These are phyloP conservation scores for Malassezia arunalokei DNA, from an alignment of 1,284 basidiomycete genomes.

Conservation along the genomic window DNA sequence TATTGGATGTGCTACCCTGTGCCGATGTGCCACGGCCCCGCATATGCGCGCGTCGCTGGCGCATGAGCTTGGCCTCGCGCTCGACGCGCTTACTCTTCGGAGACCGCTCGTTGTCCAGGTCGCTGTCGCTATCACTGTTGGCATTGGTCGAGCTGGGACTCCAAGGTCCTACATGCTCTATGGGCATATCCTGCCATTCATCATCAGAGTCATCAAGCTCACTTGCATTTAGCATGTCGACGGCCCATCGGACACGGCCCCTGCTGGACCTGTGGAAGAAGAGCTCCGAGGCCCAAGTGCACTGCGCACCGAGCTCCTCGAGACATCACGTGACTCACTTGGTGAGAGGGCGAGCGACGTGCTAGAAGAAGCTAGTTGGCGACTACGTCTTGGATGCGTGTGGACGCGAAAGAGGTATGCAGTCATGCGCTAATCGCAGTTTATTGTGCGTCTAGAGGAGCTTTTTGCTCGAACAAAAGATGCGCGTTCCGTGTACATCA, in stretches of 20 bases:
- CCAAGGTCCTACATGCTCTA: slow-evolving; percentile 6
- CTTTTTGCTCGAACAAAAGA: slow-evolving; percentile 24
- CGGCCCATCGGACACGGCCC: neutral
- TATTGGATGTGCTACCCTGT: slow-evolving; percentile 20
- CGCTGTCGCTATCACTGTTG: neutral
- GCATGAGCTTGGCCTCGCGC: neutral
- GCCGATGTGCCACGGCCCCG: neutral
- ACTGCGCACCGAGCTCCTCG: neutral
- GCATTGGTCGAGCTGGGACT: neutral
- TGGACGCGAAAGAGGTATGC: slow-evolving; percentile 6
- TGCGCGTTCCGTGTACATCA: slow-evolving; percentile 36
- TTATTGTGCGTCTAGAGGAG: slow-evolving; percentile 25
- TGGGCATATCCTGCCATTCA: slow-evolving; percentile 19
- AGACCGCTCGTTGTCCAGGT: neutral
- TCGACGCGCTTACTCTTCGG: neutral
- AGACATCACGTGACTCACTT: neutral
- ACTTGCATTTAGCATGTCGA: slow-evolving; percentile 4
- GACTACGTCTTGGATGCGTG: slow-evolving; percentile 2
- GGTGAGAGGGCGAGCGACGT: neutral
- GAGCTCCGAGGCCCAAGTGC: no score
- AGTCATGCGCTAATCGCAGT: slow-evolving; percentile 16
- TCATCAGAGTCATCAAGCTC: slow-evolving; percentile 7
- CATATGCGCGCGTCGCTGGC: neutral
- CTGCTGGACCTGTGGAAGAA: no score
- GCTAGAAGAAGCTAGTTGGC: neutral